Evolutionary conservation across 2,329 filamentous ascomycete genomes (phyloP).

Genomic region (Fusarium poae): DNA sequence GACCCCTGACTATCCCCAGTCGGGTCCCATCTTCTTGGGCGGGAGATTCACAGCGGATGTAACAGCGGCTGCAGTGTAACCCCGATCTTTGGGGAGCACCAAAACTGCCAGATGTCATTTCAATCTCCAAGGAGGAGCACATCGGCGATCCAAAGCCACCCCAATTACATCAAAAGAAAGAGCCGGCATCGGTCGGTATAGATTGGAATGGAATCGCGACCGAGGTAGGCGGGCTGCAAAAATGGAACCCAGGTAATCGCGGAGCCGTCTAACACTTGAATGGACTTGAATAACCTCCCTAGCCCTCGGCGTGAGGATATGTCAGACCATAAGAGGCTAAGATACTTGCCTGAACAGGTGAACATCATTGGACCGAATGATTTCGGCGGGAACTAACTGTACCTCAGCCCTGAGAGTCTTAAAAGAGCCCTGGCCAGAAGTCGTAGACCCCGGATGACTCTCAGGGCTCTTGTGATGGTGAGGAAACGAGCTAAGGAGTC

Average conservation of each 20-base stretch:
- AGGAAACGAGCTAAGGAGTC: background rate
- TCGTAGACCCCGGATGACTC: slow-evolving; percentile 14
- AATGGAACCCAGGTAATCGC: slow-evolving; percentile 1
- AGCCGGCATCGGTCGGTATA: background rate
- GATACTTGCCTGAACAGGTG: background rate
- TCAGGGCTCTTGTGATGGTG: slow-evolving; percentile 27
- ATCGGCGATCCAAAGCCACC: slow-evolving; percentile 16
- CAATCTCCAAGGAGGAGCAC: slow-evolving; percentile 1
- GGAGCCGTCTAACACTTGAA: background rate
- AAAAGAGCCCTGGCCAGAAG: slow-evolving; percentile 11
- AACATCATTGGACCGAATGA: background rate
- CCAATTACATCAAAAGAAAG: background rate
- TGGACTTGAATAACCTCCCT: slow-evolving; percentile 3
- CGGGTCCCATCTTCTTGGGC: slow-evolving; percentile 15
- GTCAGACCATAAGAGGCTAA: background rate
- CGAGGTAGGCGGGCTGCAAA: slow-evolving; percentile 8
- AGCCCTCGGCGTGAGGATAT: background rate
- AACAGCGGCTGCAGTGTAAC: slow-evolving; percentile 41
- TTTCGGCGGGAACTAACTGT: slow-evolving; percentile 25
- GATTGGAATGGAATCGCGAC: slow-evolving; percentile 11
- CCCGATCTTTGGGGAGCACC: slow-evolving; percentile 30
- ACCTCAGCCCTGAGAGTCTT: slow-evolving; percentile 10
- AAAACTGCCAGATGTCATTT: slow-evolving; percentile 11
- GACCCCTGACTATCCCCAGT: slow-evolving; percentile 34
- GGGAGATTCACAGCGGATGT: slow-evolving; percentile 38